Evolutionary conservation across 2,329 filamentous ascomycete species (phyloP).

Genomic region (Cercospora canescens): DNA sequence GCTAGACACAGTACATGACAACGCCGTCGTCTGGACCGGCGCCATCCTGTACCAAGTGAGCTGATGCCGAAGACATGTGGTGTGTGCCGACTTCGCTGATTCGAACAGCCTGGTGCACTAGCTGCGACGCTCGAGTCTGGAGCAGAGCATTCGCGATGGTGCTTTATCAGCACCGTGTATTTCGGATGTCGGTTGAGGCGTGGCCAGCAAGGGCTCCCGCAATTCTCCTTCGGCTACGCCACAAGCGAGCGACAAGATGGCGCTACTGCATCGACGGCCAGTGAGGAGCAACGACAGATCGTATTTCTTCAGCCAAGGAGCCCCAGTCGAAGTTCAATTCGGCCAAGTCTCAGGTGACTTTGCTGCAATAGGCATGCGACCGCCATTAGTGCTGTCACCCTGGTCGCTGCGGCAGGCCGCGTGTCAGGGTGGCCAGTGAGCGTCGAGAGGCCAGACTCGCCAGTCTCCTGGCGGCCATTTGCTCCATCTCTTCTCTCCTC

Average conservation of each 20-base stretch:
- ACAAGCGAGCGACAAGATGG: conserved; percentile 2
- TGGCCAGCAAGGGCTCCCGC: conserved; percentile 8
- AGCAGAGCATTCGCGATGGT: not conserved
- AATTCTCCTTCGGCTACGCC: not conserved
- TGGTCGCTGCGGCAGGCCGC: not conserved
- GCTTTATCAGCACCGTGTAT: not conserved
- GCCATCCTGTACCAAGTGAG: not conserved
- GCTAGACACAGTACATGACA: not conserved
- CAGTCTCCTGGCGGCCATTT: not conserved
- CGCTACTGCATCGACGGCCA: conserved; percentile 3
- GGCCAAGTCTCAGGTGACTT: not conserved
- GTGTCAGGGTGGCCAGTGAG: conserved; percentile 1
- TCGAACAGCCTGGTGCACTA: not conserved
- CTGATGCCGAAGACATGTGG: not conserved
- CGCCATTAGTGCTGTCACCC: not conserved
- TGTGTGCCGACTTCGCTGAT: not conserved
- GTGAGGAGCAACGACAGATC: not conserved
- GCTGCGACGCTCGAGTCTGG: not conserved
- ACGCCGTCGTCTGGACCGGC: no score
- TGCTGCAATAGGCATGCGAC: not conserved
- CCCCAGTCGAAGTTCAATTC: not conserved
- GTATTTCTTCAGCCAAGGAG: conserved; percentile 1
- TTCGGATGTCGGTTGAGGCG: conserved; percentile 4
- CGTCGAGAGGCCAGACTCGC: not conserved
- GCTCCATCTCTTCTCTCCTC: not conserved